Evolutionary conservation across 495 filamentous ascomycete species (phyloP).

Genomic region (Aspergillus ellipticus): DNA sequence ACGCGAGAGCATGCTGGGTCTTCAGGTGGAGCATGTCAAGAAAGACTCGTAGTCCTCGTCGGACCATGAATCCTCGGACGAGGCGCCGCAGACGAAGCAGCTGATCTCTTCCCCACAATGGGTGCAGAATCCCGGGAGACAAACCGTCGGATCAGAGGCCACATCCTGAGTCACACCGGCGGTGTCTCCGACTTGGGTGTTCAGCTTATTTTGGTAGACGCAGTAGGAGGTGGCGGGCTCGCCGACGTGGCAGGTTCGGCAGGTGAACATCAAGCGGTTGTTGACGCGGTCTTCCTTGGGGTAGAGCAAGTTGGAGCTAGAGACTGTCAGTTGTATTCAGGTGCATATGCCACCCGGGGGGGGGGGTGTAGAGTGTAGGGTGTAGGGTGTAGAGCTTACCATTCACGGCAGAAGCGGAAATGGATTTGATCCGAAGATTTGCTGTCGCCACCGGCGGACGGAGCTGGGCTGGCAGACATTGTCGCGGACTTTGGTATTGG

Average conservation of each 20-base stretch:
- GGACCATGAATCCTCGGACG: slow-evolving; percentile 12
- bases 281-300: slow-evolving; percentile 79
- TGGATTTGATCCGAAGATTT: slow-evolving; percentile 76
- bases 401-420: slow-evolving; percentile 97
- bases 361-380: neutral
- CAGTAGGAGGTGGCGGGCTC: slow-evolving; percentile 81
- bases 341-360: neutral
- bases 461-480: slow-evolving; percentile 60
- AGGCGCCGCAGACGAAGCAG: slow-evolving; percentile 44
- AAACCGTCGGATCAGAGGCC: slow-evolving; percentile 92
- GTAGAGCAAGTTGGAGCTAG: slow-evolving; percentile 92
- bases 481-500: slow-evolving; percentile 16
- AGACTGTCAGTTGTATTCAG: slow-evolving; percentile 16
- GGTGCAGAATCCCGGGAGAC: slow-evolving; percentile 57
- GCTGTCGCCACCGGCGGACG: slow-evolving; percentile 49
- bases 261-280: slow-evolving; percentile 68
- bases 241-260: slow-evolving; percentile 86
- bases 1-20: slow-evolving; percentile 1
- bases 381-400: slow-evolving; percentile 44
- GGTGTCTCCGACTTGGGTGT: slow-evolving; percentile 86
- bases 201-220: slow-evolving; percentile 88
- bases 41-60: slow-evolving; percentile 15
- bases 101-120: slow-evolving; percentile 49
- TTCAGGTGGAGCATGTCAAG: slow-evolving; percentile 6
- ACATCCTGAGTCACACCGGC: slow-evolving; percentile 97